Percentiles rank a stretch among this genome's conserved stretches.
phyloP scores from a whole-genome alignment of 1,139 yeast species.

The Hyphopichia wangnamkhiaoensis region DNA sequence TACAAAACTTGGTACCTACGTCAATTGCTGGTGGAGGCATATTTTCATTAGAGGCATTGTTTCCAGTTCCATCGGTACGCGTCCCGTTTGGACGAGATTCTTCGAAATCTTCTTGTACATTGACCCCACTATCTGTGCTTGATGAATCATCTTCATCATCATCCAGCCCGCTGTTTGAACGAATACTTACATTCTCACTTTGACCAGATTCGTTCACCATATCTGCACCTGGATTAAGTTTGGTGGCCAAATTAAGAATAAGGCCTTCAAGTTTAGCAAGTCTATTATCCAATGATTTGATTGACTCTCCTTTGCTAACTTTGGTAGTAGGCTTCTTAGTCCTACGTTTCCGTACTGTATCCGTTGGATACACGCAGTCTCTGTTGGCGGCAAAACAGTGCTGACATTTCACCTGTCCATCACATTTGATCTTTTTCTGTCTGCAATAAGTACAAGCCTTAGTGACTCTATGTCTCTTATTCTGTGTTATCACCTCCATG shows the following conservation, averaged over 20 bases:
- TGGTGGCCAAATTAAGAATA: constrained; percentile 1
- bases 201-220: background rate
- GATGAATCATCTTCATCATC: background rate
- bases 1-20: background rate
- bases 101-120: background rate
- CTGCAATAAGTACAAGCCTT: constrained; percentile 4
- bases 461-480: constrained; percentile 3
- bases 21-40: background rate
- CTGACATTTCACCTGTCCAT: constrained; percentile 1
- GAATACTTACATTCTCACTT: background rate
- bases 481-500: constrained; percentile 3
- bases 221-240: background rate
- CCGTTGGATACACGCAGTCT: constrained; percentile 4
- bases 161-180: background rate
- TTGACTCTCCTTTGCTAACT: background rate
- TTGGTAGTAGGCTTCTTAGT: constrained; percentile 5
- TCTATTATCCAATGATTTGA: constrained; percentile 1
- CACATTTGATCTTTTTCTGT: constrained; percentile 5
- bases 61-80: background rate
- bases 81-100: background rate
- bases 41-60: background rate
- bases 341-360: constrained; percentile 8
- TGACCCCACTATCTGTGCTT: background rate
- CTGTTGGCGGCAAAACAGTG: constrained; percentile 2
- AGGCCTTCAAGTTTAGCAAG: constrained; percentile 4